Evolutionary conservation across 2,329 filamentous ascomycete genomes (phyloP), one percentile per base, ranked within the genome.

Genomic region (Furcasterigmium sp.): DNA sequence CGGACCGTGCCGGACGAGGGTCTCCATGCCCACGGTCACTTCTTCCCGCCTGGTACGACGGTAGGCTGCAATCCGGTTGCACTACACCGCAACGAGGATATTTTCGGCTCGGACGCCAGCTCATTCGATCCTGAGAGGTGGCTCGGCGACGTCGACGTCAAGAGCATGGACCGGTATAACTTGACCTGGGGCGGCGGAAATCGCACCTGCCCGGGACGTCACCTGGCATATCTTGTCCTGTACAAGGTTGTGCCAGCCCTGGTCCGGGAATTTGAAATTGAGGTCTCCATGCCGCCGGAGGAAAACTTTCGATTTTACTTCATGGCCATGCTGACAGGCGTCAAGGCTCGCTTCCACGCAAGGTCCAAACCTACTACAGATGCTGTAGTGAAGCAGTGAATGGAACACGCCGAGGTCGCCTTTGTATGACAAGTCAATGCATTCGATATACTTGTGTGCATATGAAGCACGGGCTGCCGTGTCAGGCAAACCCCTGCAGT

Each of bases 171-270:
- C 14, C 60, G 71, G 13, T 64, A 59, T 39, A 77, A 67, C 46
- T 58, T 79, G 7, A 70, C 62, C 6, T 79, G 72, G 70, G 75
- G 75, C 3, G 73, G 72, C 3, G 72, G 75, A 3, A 62, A 67
- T 3, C 63, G 73, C 26, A 69, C 65, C 0, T 78, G 75, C 44
- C 75, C 75, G 0, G 75, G 75, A 0, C 56, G 70, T 4, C 64
- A 74, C 34, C 56, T 78, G 10, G 75, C 73, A 0, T 73, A 78
- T 52, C 49, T 78, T 43, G 56, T 77, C 3, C 58, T 78, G 0
- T 60, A 58, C 40, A 76, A 73, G 50, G 57, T 65, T 0, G 57
- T 76, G 1, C 55, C 65, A 0, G 55, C 60, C 0, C 45, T 79
- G 14, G 43, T 76, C 3, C 54, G 56, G 5, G 60, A 65, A 34